Conservation (phyloP, 2,329 filamentous ascomycete species). For the Phialemonium atrogriseum region DNA sequence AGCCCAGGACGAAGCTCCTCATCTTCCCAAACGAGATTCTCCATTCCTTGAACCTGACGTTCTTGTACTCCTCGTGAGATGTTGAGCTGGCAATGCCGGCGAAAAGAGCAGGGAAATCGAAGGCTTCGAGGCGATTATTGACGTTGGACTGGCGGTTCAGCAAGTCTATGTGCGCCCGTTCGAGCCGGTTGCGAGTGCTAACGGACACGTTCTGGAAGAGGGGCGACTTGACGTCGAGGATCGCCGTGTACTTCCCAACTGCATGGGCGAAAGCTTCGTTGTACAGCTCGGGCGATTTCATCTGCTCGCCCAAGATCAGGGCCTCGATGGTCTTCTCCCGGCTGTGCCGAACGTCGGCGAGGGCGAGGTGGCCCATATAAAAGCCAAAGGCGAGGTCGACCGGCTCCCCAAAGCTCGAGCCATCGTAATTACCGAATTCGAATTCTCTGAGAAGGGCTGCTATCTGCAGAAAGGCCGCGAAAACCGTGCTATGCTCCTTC, state of each 20-base stretch:
- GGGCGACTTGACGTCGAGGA: slow-evolving; percentile 56
- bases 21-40: slow-evolving; percentile 65
- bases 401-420: slow-evolving; percentile 49
- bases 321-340: slow-evolving; percentile 85
- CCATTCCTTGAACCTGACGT: slow-evolving; percentile 80
- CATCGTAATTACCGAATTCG: slow-evolving; percentile 47
- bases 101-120: slow-evolving; percentile 87
- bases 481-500: slow-evolving; percentile 40
- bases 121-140: slow-evolving; percentile 68
- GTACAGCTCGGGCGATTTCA: slow-evolving; percentile 76
- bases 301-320: slow-evolving; percentile 78
- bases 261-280: slow-evolving; percentile 88
- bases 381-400: slow-evolving; percentile 59
- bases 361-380: slow-evolving; percentile 67
- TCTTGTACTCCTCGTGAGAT: slow-evolving; percentile 65
- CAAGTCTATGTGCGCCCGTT: slow-evolving; percentile 74
- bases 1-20: slow-evolving; percentile 61
- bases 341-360: slow-evolving; percentile 75
- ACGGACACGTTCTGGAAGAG: slow-evolving; percentile 63
- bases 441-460: slow-evolving; percentile 46
- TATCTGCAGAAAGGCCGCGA: slow-evolving; percentile 46
- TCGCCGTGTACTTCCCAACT: slow-evolving; percentile 74
- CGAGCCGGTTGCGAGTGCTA: slow-evolving; percentile 69
- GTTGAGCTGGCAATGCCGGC: slow-evolving; percentile 81
- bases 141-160: slow-evolving; percentile 62